Conservation (phyloP, 192 early-diverging fungal species). For the Linderina pennispora region DNA sequence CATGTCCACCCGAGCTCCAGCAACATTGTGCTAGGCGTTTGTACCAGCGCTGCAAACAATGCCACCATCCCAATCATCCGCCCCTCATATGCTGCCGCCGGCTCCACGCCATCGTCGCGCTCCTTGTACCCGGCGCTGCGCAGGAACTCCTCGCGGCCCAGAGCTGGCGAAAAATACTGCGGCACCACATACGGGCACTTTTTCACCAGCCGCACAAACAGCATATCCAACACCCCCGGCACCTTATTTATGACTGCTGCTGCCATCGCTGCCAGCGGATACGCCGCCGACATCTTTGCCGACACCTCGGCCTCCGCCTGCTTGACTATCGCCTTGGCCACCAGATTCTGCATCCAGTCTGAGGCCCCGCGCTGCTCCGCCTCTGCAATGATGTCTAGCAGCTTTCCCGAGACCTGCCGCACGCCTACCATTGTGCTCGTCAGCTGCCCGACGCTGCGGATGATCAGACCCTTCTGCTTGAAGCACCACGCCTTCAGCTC, state of each 20-base stretch:
- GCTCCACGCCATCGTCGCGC: conserved; percentile 30
- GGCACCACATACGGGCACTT: conserved; percentile 42
- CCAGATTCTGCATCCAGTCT: conserved; percentile 37
- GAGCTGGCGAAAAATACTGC: conserved; percentile 11
- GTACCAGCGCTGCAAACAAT: conserved; percentile 34
- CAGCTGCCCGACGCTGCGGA: conserved; percentile 36
- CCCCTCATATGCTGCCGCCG: conserved; percentile 24
- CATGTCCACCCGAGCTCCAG: conserved; percentile 31
- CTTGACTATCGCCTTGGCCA: conserved; percentile 35
- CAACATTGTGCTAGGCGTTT: conserved; percentile 20
- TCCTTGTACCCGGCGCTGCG: conserved; percentile 28
- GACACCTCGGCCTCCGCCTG: conserved; percentile 41
- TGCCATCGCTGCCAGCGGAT: conserved; percentile 23
- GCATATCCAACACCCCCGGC: conserved; percentile 23
- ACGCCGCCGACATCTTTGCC: conserved; percentile 17
- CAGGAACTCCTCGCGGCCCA: conserved; percentile 18
- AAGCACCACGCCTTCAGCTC: conserved; percentile 16
- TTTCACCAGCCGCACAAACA: conserved; percentile 36
- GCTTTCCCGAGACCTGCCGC: conserved; percentile 7
- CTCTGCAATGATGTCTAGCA: conserved; percentile 13
- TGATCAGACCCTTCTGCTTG: conserved; percentile 30
- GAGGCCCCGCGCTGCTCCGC: conserved; percentile 4
- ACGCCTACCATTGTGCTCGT: conserved; percentile 38
- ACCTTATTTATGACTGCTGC: conserved; percentile 22
- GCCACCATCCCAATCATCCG: conserved; percentile 42